phyloP scores from a whole-genome alignment of 371 early-diverging fungal species.

The Lichtheimia ornata region DNA sequence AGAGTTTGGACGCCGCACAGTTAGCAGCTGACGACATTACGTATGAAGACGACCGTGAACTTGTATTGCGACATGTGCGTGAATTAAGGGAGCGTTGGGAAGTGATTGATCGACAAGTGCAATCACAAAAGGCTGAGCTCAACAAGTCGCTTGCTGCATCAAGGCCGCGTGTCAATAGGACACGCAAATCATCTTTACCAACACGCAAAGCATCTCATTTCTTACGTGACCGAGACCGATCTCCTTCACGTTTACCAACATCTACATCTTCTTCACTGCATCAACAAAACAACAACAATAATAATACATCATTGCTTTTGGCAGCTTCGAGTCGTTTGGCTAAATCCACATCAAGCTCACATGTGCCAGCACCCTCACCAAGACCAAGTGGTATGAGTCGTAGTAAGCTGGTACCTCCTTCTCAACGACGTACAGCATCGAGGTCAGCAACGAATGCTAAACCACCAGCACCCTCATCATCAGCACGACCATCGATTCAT shows the following conservation, averaged over 20 bases:
- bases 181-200: constrained; percentile 44
- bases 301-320: constrained; percentile 6
- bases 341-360: constrained; percentile 20
- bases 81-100: constrained; percentile 25
- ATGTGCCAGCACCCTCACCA: constrained; percentile 1
- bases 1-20: constrained; percentile 40
- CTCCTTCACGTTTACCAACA: constrained; percentile 16
- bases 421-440: not conserved
- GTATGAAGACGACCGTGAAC: not conserved
- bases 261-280: constrained; percentile 8
- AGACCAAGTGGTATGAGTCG: not conserved
- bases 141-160: constrained; percentile 28
- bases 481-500: constrained; percentile 7
- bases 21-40: constrained; percentile 10
- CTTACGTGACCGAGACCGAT: constrained; percentile 25
- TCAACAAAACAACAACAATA: constrained; percentile 3
- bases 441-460: constrained; percentile 1
- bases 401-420: constrained; percentile 5
- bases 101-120: constrained; percentile 25
- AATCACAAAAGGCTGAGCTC: constrained; percentile 34
- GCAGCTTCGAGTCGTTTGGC: constrained; percentile 11
- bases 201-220: constrained; percentile 34
- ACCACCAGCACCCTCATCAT: constrained; percentile 13
- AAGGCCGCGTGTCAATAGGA: constrained; percentile 19
- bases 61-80: constrained; percentile 12